These are phyloP conservation scores for Penicillium sp. DNA, from an alignment of 2,329 filamentous ascomycete genomes.

Conservation along the genomic window DNA sequence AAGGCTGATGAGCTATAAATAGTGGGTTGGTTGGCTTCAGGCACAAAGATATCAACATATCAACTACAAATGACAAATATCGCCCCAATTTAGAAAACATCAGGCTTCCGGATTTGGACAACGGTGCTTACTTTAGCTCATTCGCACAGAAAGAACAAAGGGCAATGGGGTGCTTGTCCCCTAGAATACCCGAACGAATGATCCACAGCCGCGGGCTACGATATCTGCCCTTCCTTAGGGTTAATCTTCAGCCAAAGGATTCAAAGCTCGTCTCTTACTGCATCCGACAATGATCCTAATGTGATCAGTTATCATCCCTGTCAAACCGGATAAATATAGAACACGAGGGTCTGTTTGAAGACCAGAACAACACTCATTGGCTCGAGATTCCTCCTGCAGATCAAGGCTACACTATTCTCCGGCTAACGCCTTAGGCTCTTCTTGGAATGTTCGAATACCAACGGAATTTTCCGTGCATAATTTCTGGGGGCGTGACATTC, in stretches of 20 bases:
- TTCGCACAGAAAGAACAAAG: neutral
- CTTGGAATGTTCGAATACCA: conserved; percentile 24
- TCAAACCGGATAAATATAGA: conserved; percentile 23
- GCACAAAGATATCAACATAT: neutral
- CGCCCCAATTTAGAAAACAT: neutral
- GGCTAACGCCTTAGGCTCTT: neutral
- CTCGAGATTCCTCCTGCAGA: conserved; percentile 12
- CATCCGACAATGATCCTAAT: neutral
- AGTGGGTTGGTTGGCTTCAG: neutral
- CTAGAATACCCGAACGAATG: neutral
- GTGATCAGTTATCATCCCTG: neutral
- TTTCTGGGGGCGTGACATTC: conserved; percentile 34
- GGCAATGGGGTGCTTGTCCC: neutral
- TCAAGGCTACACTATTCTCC: conserved; percentile 1
- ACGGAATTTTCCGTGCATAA: conserved; percentile 31
- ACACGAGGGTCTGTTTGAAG: conserved; percentile 4
- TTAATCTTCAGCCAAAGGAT: neutral
- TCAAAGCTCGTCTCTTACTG: neutral
- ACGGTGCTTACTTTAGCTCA: neutral
- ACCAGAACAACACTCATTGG: conserved; percentile 2
- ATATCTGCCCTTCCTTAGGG: neutral
- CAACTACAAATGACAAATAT: neutral
- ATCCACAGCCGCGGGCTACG: neutral
- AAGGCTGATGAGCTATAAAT: neutral
- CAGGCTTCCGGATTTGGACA: neutral